Percentiles rank a stretch among this genome's conserved stretches.
Conservation (phyloP, 768 basidiomycete genomes). For the Pleurotus eryngii region DNA sequence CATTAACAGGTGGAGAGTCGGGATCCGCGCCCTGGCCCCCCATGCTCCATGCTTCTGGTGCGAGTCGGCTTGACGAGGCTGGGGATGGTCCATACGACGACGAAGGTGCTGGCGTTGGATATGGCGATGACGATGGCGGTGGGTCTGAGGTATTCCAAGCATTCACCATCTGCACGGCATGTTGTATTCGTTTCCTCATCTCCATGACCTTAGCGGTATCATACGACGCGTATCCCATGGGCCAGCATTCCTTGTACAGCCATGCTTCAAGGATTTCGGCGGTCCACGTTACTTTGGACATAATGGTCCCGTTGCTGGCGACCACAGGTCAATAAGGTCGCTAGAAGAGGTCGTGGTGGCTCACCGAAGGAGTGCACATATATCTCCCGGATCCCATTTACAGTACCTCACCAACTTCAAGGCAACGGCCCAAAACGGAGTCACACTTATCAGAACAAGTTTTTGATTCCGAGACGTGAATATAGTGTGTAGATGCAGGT, state of each 20-base stretch:
- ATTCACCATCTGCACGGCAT: slow-evolving; percentile 40
- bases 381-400: slow-evolving; percentile 61
- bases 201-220: slow-evolving; percentile 39
- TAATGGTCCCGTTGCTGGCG: slow-evolving; percentile 47
- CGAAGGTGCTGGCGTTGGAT: not conserved
- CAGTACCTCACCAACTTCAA: slow-evolving; percentile 69
- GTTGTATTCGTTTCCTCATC: slow-evolving; percentile 47
- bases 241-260: slow-evolving; percentile 55
- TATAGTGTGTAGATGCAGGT: slow-evolving; percentile 52
- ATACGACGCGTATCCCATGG: slow-evolving; percentile 59
- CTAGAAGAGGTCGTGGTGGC: slow-evolving; percentile 20
- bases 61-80: not conserved
- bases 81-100: not conserved
- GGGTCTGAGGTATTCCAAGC: slow-evolving; percentile 13
- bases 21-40: slow-evolving; percentile 1
- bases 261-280: slow-evolving; percentile 50
- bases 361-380: slow-evolving; percentile 62
- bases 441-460: slow-evolving; percentile 55
- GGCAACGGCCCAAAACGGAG: slow-evolving; percentile 70
- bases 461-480: slow-evolving; percentile 50
- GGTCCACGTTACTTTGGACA: slow-evolving; percentile 56
- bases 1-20: not conserved
- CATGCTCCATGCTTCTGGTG: slow-evolving; percentile 7
- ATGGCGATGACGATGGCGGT: not conserved
- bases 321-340: not conserved